Conservation (phyloP, 139 green algal genomes). For the Tetradesmus obliquus region DNA sequence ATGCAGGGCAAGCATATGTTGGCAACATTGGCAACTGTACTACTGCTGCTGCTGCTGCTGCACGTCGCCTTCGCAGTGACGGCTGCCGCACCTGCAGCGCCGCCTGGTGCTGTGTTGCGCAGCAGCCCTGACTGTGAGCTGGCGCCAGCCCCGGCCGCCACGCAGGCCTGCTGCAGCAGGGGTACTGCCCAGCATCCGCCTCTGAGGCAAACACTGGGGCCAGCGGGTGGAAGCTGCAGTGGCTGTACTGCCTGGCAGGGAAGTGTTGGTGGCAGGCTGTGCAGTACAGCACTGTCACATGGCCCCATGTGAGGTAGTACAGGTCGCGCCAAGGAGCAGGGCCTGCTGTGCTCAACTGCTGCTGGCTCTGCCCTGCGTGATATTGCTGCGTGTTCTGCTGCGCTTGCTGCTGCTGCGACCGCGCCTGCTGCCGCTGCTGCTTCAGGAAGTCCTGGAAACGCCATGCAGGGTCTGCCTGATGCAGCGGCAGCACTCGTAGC, state of each 20-base stretch:
- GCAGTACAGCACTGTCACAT: constrained; percentile 48
- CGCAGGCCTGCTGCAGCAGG: constrained; percentile 11
- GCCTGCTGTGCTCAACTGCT: not conserved
- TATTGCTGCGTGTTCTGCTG: not conserved
- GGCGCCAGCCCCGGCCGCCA: constrained; percentile 14
- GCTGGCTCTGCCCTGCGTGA: constrained; percentile 3
- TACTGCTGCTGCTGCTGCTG: not conserved
- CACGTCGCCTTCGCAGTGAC: not conserved
- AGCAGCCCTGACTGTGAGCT: constrained; percentile 8
- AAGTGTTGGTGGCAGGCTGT: constrained; percentile 40
- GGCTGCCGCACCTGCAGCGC: not conserved
- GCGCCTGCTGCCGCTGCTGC: constrained; percentile 5
- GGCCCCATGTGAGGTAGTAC: constrained; percentile 40
- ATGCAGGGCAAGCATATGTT: not conserved
- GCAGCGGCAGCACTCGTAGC: constrained; percentile 21
- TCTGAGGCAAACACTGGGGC: constrained; percentile 31
- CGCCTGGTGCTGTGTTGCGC: constrained; percentile 27
- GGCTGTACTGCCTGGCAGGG: constrained; percentile 27
- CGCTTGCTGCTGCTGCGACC: not conserved
- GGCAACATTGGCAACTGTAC: not conserved
- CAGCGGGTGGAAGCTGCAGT: constrained; percentile 35
- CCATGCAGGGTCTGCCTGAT: constrained; percentile 43
- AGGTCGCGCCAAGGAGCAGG: constrained; percentile 13
- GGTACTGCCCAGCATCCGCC: not conserved
- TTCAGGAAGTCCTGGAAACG: constrained; percentile 27